Evolutionary conservation across 768 basidiomycete genomes (phyloP), one percentile per base, ranked within the genome.

Genomic region (Terana coerulea): DNA sequence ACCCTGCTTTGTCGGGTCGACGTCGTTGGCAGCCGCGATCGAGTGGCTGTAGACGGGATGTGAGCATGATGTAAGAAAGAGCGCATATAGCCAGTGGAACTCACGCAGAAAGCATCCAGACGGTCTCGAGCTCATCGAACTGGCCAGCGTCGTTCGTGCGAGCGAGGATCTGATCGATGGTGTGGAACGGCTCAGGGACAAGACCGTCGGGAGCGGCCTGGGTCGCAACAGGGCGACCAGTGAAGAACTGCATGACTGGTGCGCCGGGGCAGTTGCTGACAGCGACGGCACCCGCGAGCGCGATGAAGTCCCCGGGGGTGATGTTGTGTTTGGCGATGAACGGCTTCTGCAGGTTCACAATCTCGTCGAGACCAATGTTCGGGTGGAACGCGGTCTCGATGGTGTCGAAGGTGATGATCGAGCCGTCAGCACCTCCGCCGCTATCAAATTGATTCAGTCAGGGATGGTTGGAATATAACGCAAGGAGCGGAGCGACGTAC

Each of bases 261-360:
- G 72, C 72, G 55, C 75, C 75, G 2, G 68, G 65, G 52, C 75
- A 77, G 44, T 74, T 75, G 29, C 62, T 58, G 15, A 72, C 62
- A 43, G 69, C 71, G 30, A 74, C 70, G 2, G 75, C 74, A 21
- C 47, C 73, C n/a, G 76, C 75, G 53, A 77, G 72, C 52, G 75
- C 71, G 37, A 79, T 73, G 59, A 79, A 72, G 64, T 79, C 78
- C 36, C 74, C 77, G 35, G 70, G 46, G 25, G 34, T 61, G 37
- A 75, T 65, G 55, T 69, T 66, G 63, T 73, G 63, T 30, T 60
- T 65, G 15, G 53, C 51, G 21, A 72, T 51, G 63, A 76, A 67
- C 3, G 69, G 67, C 29, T 59, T 62, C 49, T 73, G 67, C 37
- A 28, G 3, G 4, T 42, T 25, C 31, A 61, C 53, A 29, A 56